A percentile compares a stretch with the other conserved stretches of the same genome.
phyloP scores from a whole-genome alignment of 345 rosid genomes.

The Citrus hindsii region DNA sequence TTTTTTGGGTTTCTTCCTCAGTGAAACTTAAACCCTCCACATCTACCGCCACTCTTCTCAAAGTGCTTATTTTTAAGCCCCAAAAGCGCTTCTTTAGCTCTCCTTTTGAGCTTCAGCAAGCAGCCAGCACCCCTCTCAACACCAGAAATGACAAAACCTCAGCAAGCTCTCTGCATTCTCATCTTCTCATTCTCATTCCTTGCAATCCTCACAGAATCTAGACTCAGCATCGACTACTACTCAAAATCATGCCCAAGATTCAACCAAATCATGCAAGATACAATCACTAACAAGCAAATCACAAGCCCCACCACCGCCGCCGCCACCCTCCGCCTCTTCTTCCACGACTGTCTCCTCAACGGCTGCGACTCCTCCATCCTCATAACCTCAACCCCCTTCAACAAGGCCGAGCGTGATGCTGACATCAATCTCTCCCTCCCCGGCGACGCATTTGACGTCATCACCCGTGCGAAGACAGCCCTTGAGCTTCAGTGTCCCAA shows the following conservation, averaged over 20 bases:
- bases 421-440: conserved; percentile 82
- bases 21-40: background rate
- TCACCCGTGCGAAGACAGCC: conserved; percentile 77
- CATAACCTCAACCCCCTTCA: conserved; percentile 58
- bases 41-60: background rate
- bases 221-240: conserved; percentile 55
- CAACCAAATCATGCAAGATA: conserved; percentile 53
- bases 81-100: background rate
- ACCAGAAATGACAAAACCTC: conserved; percentile 5
- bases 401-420: conserved; percentile 74
- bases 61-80: background rate
- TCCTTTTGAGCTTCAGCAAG: background rate
- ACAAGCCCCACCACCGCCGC: conserved; percentile 85
- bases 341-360: conserved; percentile 80
- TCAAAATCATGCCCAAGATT: conserved; percentile 66
- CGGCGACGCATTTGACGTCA: conserved; percentile 83
- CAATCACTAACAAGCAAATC: conserved; percentile 74
- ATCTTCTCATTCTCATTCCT: conserved; percentile 18
- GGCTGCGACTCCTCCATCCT: conserved; percentile 83
- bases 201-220: conserved; percentile 26
- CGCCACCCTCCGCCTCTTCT: conserved; percentile 65
- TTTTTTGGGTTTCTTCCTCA: rapidly evolving
- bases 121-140: conserved; percentile 13
- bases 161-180: conserved; percentile 16
- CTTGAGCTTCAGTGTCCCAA: conserved; percentile 82